These are phyloP conservation scores for Lentinula lateritia DNA, from an alignment of 768 basidiomycete species.

Conservation along the genomic window DNA sequence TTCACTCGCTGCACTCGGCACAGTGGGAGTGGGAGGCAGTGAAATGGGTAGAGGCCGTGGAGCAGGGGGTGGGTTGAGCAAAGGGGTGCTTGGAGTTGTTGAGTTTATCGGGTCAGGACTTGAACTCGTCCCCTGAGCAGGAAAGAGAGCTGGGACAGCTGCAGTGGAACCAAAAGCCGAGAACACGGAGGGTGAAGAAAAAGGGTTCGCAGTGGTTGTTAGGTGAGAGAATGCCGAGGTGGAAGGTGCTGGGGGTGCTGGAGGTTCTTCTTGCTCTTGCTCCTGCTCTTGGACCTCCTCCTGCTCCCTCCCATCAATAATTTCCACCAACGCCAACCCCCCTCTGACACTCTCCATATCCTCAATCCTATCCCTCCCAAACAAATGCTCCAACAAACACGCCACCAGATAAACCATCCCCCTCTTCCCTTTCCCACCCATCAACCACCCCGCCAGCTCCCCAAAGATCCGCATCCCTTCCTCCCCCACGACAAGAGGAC, in stretches of 20 bases:
- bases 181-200: too few relatives aligned
- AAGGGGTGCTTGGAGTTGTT: slow-evolving; percentile 6
- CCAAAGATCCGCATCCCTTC: slow-evolving; percentile 67
- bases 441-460: slow-evolving; percentile 54
- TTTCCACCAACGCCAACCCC: slow-evolving; percentile 48
- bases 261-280: slow-evolving; percentile 19
- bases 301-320: slow-evolving; percentile 54
- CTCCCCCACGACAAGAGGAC: slow-evolving; percentile 54
- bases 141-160: too few relatives aligned
- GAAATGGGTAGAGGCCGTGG: slow-evolving; percentile 37
- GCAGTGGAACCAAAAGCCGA: too few relatives aligned
- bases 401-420: slow-evolving; percentile 74
- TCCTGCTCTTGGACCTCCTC: slow-evolving; percentile 8
- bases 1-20: too few relatives aligned
- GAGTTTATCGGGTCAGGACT: too few relatives aligned
- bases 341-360: slow-evolving; percentile 65
- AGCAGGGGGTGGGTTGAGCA: slow-evolving; percentile 29
- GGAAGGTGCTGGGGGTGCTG: too few relatives aligned
- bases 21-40: slow-evolving; percentile 24
- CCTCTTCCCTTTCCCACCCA: slow-evolving; percentile 43
- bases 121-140: too few relatives aligned
- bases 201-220: too few relatives aligned
- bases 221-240: too few relatives aligned
- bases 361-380: slow-evolving; percentile 75
- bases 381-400: slow-evolving; percentile 82